These are phyloP conservation scores for Corinectria fuckeliana DNA, from an alignment of 2,329 filamentous ascomycete genomes.

Conservation along the genomic window DNA sequence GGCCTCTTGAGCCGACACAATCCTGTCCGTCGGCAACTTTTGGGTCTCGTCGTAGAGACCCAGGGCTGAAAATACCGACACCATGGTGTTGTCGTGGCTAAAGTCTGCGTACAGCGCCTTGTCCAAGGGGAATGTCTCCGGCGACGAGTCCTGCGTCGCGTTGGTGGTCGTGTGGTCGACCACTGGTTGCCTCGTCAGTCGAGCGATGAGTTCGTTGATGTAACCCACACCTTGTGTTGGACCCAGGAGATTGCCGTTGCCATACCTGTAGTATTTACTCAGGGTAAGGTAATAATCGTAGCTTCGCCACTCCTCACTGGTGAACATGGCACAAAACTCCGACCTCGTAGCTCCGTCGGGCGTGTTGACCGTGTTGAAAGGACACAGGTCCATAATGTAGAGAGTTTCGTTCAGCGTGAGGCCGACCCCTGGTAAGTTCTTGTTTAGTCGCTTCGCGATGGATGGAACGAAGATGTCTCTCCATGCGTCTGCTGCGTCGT, in stretches of 20 bases:
- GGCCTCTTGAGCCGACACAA: constrained; percentile 58
- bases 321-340: constrained; percentile 79
- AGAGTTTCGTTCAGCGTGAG: constrained; percentile 68
- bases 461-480: constrained; percentile 67
- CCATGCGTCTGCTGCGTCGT: constrained; percentile 63
- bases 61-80: constrained; percentile 75
- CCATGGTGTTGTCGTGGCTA: constrained; percentile 90
- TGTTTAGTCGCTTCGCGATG: constrained; percentile 74
- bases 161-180: constrained; percentile 79
- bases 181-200: constrained; percentile 74
- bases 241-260: constrained; percentile 77
- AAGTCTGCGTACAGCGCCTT: constrained; percentile 83
- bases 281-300: constrained; percentile 85
- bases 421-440: constrained; percentile 70
- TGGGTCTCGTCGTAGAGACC: constrained; percentile 75
- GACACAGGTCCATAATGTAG: constrained; percentile 86
- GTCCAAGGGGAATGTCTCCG: constrained; percentile 75
- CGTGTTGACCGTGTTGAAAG: constrained; percentile 79
- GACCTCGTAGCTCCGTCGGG: constrained; percentile 59
- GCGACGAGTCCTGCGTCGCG: constrained; percentile 72
- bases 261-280: constrained; percentile 85
- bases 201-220: constrained; percentile 84
- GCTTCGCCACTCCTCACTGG: constrained; percentile 71
- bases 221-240: constrained; percentile 88
- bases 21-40: constrained; percentile 57